Conservation (phyloP, 306 rosid species). For the Styphnolobium japonicum region DNA sequence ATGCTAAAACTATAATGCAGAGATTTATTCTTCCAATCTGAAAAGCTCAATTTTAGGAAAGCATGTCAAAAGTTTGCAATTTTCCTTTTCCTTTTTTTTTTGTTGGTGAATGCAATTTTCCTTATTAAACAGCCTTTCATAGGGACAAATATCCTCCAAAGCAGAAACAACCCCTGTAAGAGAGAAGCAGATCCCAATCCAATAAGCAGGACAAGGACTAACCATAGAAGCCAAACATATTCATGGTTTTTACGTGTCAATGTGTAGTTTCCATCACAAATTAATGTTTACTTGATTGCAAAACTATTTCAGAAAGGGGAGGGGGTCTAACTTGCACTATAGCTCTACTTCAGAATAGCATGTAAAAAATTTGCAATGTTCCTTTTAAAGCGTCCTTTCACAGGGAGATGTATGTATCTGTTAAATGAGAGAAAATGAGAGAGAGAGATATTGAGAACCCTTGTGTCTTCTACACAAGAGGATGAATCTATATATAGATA, state of each 20-base stretch:
- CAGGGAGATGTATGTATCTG: neutral
- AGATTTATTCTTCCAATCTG: constrained; percentile 24
- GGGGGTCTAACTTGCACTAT: neutral
- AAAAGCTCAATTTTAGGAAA: constrained; percentile 17
- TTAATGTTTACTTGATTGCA: neutral
- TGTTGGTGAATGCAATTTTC: neutral
- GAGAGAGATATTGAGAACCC: no score
- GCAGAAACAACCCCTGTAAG: neutral
- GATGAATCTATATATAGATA: no score
- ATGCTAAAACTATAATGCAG: constrained; percentile 18
- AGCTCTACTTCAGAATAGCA: neutral
- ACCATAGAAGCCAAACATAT: constrained; percentile 10
- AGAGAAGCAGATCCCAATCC: constrained; percentile 5
- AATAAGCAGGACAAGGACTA: neutral
- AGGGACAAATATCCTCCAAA: constrained; percentile 14
- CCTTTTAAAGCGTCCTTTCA: neutral
- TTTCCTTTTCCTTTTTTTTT: no score
- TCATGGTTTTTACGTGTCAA: neutral
- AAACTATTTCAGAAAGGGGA: neutral
- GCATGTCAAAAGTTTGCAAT: neutral
- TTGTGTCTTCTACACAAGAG: no score
- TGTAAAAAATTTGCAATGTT: neutral
- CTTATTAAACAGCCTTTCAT: constrained; percentile 17
- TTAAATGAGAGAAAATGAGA: no score
- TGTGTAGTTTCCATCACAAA: neutral